Percentiles rank a stretch among this genome's conserved stretches.
phyloP scores from a whole-genome alignment of 495 filamentous ascomycete species.

The Penicillium odoratum region DNA sequence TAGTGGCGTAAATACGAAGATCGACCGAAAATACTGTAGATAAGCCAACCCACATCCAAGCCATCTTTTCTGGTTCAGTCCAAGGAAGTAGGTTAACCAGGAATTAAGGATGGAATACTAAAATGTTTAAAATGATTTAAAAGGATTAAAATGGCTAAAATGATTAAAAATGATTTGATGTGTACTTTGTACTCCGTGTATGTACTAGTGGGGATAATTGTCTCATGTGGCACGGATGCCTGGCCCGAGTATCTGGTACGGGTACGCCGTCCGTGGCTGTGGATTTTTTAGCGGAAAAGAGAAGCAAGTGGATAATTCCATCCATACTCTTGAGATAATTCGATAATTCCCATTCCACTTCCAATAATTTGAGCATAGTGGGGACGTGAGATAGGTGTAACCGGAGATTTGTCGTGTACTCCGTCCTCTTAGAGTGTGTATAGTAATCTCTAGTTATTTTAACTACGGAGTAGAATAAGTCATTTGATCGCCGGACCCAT shows the following conservation, averaged over 20 bases:
- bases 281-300: constrained; percentile 16
- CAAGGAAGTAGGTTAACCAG: too few species aligned
- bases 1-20: constrained; percentile 19
- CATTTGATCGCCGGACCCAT: constrained; percentile 2
- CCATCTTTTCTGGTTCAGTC: too few species aligned
- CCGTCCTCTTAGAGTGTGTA: constrained; percentile 9
- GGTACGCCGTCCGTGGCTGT: constrained; percentile 23
- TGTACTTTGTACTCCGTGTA: too few species aligned
- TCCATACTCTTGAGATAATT: not conserved
- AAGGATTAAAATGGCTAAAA: too few species aligned
- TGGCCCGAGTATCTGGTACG: constrained; percentile 29
- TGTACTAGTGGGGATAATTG: not conserved
- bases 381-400: constrained; percentile 16
- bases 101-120: too few species aligned
- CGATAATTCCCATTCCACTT: not conserved
- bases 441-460: not conserved
- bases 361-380: not conserved
- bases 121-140: too few species aligned
- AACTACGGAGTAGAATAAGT: too few species aligned
- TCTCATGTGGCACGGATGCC: constrained; percentile 11
- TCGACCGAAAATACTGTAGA: constrained; percentile 2
- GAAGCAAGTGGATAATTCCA: not conserved
- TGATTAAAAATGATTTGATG: too few species aligned
- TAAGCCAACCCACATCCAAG: not conserved
- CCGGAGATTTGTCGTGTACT: constrained; percentile 6